Evolutionary conservation across 169 alveolate genomes (phyloP).

Genomic region (Plasmodium relictum): DNA sequence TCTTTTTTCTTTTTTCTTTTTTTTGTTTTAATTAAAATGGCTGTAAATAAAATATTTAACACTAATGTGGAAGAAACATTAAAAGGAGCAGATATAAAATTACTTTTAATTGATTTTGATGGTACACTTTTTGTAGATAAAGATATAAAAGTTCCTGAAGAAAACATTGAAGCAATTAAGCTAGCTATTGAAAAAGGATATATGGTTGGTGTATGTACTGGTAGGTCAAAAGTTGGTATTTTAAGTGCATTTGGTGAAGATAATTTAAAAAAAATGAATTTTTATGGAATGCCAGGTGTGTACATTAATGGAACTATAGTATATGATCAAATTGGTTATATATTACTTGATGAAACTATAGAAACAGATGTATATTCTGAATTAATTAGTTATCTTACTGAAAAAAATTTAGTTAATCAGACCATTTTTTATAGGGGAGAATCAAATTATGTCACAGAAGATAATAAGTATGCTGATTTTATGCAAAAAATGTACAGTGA

Average conservation of each 20-base stretch:
- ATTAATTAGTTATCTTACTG: slow-evolving; percentile 46
- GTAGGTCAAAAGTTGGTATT: slow-evolving; percentile 68
- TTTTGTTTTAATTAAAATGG: neutral
- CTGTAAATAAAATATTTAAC: neutral
- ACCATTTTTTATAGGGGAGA: slow-evolving; percentile 75
- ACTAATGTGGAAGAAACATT: slow-evolving; percentile 47
- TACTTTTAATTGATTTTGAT: slow-evolving; percentile 63
- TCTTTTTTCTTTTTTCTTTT: slow-evolving; percentile 3
- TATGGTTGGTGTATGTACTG: slow-evolving; percentile 70
- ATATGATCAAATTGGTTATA: slow-evolving; percentile 67
- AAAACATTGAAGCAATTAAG: slow-evolving; percentile 73
- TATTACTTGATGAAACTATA: slow-evolving; percentile 60
- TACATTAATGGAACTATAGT: slow-evolving; percentile 72
- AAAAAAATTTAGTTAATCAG: slow-evolving; percentile 55
- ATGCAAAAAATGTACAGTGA: slow-evolving; percentile 72
- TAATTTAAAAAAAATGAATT: slow-evolving; percentile 74
- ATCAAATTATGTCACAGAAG: slow-evolving; percentile 72
- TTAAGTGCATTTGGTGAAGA: slow-evolving; percentile 78
- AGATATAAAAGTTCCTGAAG: slow-evolving; percentile 62
- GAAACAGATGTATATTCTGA: slow-evolving; percentile 73
- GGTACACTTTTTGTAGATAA: slow-evolving; percentile 72
- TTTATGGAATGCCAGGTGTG: slow-evolving; percentile 77
- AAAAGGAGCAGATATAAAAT: slow-evolving; percentile 61
- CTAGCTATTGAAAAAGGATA: slow-evolving; percentile 71
- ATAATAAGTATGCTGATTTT: slow-evolving; percentile 65